Percentiles rank a stretch among this genome's conserved stretches.
phyloP scores from a whole-genome alignment of 495 filamentous ascomycete genomes.

The Neurospora africana region DNA sequence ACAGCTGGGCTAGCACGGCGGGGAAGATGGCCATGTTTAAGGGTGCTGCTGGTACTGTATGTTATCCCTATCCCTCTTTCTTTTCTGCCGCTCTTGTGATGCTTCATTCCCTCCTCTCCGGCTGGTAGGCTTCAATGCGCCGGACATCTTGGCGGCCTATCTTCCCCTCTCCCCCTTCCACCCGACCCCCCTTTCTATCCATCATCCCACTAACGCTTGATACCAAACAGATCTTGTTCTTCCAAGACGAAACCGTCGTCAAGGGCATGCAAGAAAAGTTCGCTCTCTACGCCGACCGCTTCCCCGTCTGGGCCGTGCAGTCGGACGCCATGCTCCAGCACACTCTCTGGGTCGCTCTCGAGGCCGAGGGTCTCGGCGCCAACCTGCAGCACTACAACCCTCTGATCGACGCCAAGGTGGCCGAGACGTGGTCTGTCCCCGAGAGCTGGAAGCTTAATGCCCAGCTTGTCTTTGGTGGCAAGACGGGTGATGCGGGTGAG shows the following conservation, averaged over 20 bases:
- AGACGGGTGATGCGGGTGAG: slow-evolving; percentile 34
- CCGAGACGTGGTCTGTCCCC: slow-evolving; percentile 47
- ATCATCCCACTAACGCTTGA: neutral
- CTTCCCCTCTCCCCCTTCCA: neutral
- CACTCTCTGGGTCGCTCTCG: slow-evolving; percentile 54
- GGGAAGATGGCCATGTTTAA: slow-evolving; percentile 40
- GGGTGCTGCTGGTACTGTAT: slow-evolving; percentile 48
- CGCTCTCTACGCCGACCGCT: slow-evolving; percentile 46
- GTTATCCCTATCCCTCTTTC: slow-evolving; percentile 8
- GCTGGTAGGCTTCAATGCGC: neutral
- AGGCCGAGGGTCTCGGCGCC: slow-evolving; percentile 58
- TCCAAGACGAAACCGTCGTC: slow-evolving; percentile 46
- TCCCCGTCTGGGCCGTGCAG: slow-evolving; percentile 53
- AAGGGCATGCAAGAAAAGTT: slow-evolving; percentile 41
- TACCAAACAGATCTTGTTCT: slow-evolving; percentile 47
- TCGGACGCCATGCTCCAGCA: slow-evolving; percentile 58
- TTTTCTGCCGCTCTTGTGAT: neutral
- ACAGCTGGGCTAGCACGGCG: slow-evolving; percentile 38
- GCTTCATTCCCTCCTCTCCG: neutral
- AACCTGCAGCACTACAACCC: slow-evolving; percentile 73
- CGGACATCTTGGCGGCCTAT: neutral
- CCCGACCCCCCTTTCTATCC: neutral
- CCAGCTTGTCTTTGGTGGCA: slow-evolving; percentile 54
- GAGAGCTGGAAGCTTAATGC: slow-evolving; percentile 49
- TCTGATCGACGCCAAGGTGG: slow-evolving; percentile 47